Evolutionary conservation across 805 yeast species (phyloP), one percentile per base, ranked within the genome.

Genomic region (Groenewaldozyma tartarivorans): DNA sequence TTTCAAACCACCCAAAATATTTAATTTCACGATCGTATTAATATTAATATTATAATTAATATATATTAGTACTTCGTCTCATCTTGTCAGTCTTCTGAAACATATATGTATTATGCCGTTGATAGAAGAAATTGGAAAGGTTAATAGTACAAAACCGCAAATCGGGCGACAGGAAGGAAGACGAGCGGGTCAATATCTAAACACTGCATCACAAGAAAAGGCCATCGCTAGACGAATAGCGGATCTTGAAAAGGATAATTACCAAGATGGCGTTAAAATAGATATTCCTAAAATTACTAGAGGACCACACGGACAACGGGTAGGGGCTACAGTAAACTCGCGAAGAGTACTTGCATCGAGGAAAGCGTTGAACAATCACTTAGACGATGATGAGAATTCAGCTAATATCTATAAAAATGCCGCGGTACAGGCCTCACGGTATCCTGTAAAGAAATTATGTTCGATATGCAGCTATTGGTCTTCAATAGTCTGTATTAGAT

Each of bases 401-500:
- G 54, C 64, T 3, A 51, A 50, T 27, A 36, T 45, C 24, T 62
- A 51, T 42, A 41, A 47, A 30, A 49, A 55, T 3, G 54, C 58
- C n/a, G 57, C 60, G 1, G 52, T 63, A 1, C 43, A 36, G 18
- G 59, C 63, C 2, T 56, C 68, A n/a, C 30, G 22, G 11, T 67
- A 66, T 44, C 70, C 71, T 2, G 36, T 52, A 4, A 44, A 57
- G 7, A 49, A 49, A 2, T 37, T 61, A 20, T 66, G 71, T 43
- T 49, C 55, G 7, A 62, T 66, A 1, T 66, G 71, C 40, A 71
- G 71, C 2, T 63, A 61, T 50, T 56, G 61, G 52, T 61, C 66
- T 5, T 47, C 47, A 11, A 38, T 54, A 4, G 45, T 53, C 3
- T 66, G 71, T 44, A 39, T 57, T 22, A 45, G 57, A 26, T 66